Percentiles rank a stretch among this genome's conserved stretches.
Conservation (phyloP, 2,329 filamentous ascomycete species). For the Monosporascus sp. region DNA sequence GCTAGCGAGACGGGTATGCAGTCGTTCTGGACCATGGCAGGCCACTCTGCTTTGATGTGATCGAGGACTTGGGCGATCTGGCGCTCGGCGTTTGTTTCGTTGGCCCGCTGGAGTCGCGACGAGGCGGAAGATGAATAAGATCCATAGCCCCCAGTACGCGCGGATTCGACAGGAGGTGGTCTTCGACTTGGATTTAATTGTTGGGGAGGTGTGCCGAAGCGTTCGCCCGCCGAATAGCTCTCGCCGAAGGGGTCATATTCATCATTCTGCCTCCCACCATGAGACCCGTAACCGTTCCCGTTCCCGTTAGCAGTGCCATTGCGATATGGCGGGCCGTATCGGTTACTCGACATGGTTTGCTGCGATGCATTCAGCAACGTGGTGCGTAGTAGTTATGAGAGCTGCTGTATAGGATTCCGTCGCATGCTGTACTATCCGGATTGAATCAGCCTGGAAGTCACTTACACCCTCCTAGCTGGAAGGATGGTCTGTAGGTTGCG, state of each 20-base stretch:
- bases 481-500: too few species aligned
- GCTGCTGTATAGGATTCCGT: conserved; percentile 1
- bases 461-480: not conserved
- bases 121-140: conserved; percentile 17
- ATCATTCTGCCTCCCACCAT: conserved; percentile 33
- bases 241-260: conserved; percentile 48
- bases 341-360: conserved; percentile 42
- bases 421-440: conserved; percentile 2
- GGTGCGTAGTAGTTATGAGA: conserved; percentile 1
- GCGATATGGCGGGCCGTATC: conserved; percentile 43
- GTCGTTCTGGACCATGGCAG: conserved; percentile 80
- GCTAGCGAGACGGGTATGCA: conserved; percentile 92
- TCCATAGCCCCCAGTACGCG: conserved; percentile 17
- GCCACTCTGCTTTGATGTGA: conserved; percentile 84
- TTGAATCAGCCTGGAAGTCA: not conserved
- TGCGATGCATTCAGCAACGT: conserved; percentile 18
- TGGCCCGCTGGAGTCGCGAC: conserved; percentile 16
- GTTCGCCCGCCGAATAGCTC: conserved; percentile 34
- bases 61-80: conserved; percentile 64
- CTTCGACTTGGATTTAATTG: conserved; percentile 22
- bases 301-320: conserved; percentile 37
- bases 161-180: conserved; percentile 25
- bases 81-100: conserved; percentile 44
- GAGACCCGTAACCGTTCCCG: conserved; percentile 39
- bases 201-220: conserved; percentile 30